Evolutionary conservation across 371 early-diverging fungal species (phyloP), one percentile per base, ranked within the genome.

Genomic region (Neoconidiobolus thromboides): DNA sequence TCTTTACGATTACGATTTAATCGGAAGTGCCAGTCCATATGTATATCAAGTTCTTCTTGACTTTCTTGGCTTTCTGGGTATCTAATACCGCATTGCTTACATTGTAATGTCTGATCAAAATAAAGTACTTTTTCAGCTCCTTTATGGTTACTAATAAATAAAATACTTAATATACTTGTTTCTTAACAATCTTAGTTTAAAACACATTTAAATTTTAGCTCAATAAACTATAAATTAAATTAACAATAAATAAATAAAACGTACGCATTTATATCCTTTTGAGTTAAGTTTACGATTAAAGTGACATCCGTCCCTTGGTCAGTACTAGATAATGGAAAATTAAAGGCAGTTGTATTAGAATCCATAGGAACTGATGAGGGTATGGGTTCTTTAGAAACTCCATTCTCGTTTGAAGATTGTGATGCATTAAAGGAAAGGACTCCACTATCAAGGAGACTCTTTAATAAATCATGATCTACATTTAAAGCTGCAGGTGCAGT

Each of bases 21-120:
- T 55, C 93, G 77, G 68, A 93, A 95, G 68, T 95, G 96, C 75
- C 89, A 87, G 63, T 95, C 93, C 59, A 95, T 64, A 70, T 95
- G 96, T 39, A 78, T 76, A 63, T 79, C 80, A 81, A 89, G 84
- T 64, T 80, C 80, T 47, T 69, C 70, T 64, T 82, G 75, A 3
- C 89, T 88, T 42, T 78, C 80, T 5, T 73, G 77, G 9, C 76
- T 75, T 55, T 79, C 76, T 6, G 78, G 74, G 62, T 80, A 89
- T 40, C 96, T 81, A 65, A 81, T 77, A 1, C 90, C 96, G 68
- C 96, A 95, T 69, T 93, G 92, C 57, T 81, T 81, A 73, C 96
- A 95, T 67, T 88, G 89, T 42, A 82, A 66, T 2, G 83, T 78
- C 9, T 83, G 73, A 0, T 71, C 80, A 14, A 81, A 82, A 70